Percentiles rank a stretch among this genome's conserved stretches.
Evolutionary conservation across 2,329 filamentous ascomycete genomes (phyloP).

Genomic region (Xylariales sp.): DNA sequence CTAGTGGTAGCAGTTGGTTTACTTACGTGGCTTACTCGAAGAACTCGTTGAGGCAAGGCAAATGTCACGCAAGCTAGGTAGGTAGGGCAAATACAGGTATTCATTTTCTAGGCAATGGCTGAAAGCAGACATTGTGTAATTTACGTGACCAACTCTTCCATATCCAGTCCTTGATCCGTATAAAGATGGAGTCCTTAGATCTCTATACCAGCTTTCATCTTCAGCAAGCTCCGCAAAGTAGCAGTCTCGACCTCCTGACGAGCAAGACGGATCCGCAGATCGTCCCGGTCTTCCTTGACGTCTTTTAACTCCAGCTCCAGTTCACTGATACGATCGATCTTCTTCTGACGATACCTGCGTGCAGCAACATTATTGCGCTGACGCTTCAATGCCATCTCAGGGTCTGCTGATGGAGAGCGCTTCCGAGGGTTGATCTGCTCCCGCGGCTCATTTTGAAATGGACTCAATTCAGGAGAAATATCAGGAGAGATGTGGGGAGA

Average conservation of each 20-base stretch:
- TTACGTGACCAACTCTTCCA: no score
- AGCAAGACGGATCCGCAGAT: conserved; percentile 56
- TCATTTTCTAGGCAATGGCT: no score
- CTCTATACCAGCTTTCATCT: conserved; percentile 20
- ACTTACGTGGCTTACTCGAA: no score
- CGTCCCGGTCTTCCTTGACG: conserved; percentile 58
- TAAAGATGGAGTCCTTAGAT: no score
- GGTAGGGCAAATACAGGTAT: no score
- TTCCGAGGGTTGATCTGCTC: conserved; percentile 15
- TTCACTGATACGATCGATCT: conserved; percentile 59
- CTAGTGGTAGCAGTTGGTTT: no score
- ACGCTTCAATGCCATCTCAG: conserved; percentile 46
- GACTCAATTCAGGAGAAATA: background rate
- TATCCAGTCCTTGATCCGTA: no score
- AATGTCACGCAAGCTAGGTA: no score
- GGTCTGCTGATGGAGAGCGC: conserved; percentile 22
- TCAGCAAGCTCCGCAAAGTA: conserved; percentile 50
- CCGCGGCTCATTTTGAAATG: conserved; percentile 14
- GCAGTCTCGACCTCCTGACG: conserved; percentile 61
- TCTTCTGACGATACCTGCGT: conserved; percentile 66
- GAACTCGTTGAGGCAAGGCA: no score
- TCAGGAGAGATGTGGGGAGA: conserved; percentile 8
- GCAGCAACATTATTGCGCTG: conserved; percentile 68
- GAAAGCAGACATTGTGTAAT: no score
- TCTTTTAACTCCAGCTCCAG: conserved; percentile 56